Base-by-base conservation (phyloP, 1,284 basidiomycete genomes). In the Sphagnurus paluster region DNA sequence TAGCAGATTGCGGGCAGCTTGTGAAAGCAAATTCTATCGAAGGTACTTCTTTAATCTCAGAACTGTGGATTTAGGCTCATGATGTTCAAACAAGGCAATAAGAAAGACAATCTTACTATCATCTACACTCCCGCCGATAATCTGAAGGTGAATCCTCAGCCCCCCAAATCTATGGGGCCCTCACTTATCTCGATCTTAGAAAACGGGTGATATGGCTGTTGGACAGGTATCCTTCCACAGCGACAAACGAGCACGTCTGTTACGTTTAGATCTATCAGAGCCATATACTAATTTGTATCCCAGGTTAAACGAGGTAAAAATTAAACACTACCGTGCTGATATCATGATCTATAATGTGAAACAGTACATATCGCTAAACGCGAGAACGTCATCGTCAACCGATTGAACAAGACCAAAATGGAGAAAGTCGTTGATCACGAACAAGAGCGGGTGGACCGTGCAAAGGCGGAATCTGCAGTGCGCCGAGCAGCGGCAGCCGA, bases 1-100 rank as follows among this genome's bases (percentile, higher is more conserved):
- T 98, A 19, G 74, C 75, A 7, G 95, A 99, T 63, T 91, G 91
- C 53, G 90, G 93, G 0, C 96, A 99, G 66, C 75, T 99, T 1
- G 94, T 98, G 34, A 99, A 99, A 68, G 95, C 96, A 0, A 98
- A 98, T 60, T 95, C 91, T 3, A 99, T 99, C 45, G 93, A 98
- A 75, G 92, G 93, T 90, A 56, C 23, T 4, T 16, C 21, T 29
- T 9, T 16, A 17, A 20, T n/a, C n/a, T 42, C n/a, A 19, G 39
- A 30, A 19, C 36, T 44, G 32, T 13, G 20, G 13, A 3, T 13
- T 10, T 10, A 32, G 37, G 16, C 23, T 49, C 25, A 49, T 29
- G 25, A 44, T 13, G 38, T 6, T 47, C 33, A 16, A 21, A 28
- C 10, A 56, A 94, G 94, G 94, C 2, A 98, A 98, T 74, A 98